These are phyloP conservation scores for Fraxinus greggii DNA, from an alignment of 305 asterid species.

Conservation along the genomic window DNA sequence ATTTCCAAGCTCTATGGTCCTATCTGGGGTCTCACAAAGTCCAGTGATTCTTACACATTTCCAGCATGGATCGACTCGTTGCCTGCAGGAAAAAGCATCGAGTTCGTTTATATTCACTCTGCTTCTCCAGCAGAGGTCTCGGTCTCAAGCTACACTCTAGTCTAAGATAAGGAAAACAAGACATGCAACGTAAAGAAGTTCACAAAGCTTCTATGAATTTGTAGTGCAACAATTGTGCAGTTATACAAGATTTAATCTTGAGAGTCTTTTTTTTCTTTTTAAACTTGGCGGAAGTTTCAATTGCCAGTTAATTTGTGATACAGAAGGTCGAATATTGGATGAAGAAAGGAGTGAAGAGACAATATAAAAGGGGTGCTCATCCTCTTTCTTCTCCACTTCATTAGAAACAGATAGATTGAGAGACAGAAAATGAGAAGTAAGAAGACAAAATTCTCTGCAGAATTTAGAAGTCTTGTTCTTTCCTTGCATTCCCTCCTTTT, in stretches of 20 bases:
- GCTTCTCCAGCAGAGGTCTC: slow-evolving; percentile 72
- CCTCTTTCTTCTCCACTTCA: slow-evolving; percentile 84
- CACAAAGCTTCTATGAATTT: slow-evolving; percentile 34
- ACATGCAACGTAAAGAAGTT: slow-evolving; percentile 21
- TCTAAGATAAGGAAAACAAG: slow-evolving; percentile 27
- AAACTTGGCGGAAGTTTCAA: slow-evolving; percentile 26
- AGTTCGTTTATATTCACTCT: slow-evolving; percentile 88
- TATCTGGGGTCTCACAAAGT: slow-evolving; percentile 83
- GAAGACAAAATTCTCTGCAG: slow-evolving; percentile 37
- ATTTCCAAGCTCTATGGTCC: slow-evolving; percentile 85
- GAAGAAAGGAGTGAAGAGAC: slow-evolving; percentile 98
- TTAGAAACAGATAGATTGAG: slow-evolving; percentile 37
- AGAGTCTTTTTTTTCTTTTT: slow-evolving; percentile 4
- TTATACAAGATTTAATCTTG: slow-evolving; percentile 36
- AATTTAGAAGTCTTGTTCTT: slow-evolving; percentile 17
- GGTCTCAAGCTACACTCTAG: slow-evolving; percentile 74
- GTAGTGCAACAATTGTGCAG: slow-evolving; percentile 64
- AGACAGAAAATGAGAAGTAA: slow-evolving; percentile 38
- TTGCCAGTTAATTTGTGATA: slow-evolving; percentile 51
- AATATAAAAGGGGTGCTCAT: slow-evolving; percentile 74
- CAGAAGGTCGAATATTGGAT: slow-evolving; percentile 41
- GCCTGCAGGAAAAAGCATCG: slow-evolving; percentile 80
- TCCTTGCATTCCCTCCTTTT: slow-evolving; percentile 14
- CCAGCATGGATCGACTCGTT: slow-evolving; percentile 79
- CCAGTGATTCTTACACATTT: slow-evolving; percentile 63